phyloP scores from a whole-genome alignment of 1,139 yeast species.

The Pneumocystis wakefieldiae region DNA sequence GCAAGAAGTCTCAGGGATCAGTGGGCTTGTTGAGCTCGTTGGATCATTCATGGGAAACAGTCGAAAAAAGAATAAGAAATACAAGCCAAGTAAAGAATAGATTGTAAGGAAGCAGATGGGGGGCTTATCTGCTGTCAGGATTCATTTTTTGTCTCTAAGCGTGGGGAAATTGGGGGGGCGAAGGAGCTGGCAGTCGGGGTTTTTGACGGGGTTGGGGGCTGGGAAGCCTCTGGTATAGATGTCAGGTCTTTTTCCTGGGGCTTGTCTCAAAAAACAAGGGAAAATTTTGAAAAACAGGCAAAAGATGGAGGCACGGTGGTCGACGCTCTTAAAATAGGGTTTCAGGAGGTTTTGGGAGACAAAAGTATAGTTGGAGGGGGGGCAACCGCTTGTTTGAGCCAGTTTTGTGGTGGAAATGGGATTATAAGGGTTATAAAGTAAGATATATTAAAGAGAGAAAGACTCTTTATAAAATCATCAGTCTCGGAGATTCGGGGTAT shows the following conservation, averaged over 20 bases:
- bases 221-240: slow-evolving; percentile 84
- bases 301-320: neutral
- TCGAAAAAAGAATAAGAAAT: too few species aligned
- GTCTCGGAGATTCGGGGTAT: slow-evolving; percentile 90
- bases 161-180: neutral
- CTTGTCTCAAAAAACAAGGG: neutral
- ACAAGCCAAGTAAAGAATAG: too few species aligned
- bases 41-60: too few species aligned
- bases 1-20: too few species aligned
- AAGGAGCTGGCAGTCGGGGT: slow-evolving; percentile 53
- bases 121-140: neutral
- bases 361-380: slow-evolving; percentile 76
- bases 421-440: slow-evolving; percentile 43
- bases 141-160: neutral
- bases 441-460: neutral
- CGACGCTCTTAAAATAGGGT: neutral
- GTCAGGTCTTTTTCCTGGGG: slow-evolving; percentile 30
- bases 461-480: neutral
- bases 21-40: too few species aligned
- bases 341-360: slow-evolving; percentile 29
- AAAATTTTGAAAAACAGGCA: neutral
- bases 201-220: slow-evolving; percentile 96
- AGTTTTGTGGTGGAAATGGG: slow-evolving; percentile 38
- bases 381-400: slow-evolving; percentile 80
- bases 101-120: too few species aligned